A percentile compares a stretch with the other conserved stretches of the same genome.
Evolutionary conservation across 2,329 filamentous ascomycete genomes (phyloP).

Genomic region (Fusarium heterosporum): DNA sequence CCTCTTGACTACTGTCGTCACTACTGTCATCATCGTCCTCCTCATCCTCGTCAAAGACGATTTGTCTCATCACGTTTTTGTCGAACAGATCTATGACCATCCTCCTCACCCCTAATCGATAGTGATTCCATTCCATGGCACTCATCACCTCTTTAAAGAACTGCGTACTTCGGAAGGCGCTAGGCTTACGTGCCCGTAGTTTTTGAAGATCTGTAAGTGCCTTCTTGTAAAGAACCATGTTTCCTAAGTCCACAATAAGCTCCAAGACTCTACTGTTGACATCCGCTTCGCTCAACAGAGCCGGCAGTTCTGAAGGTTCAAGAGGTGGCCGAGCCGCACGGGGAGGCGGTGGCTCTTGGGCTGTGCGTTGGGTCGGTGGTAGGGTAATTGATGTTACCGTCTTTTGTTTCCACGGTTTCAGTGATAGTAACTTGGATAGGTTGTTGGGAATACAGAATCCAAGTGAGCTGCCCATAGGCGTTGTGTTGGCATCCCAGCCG

Average conservation of each 20-base stretch:
- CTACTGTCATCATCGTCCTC: conserved; percentile 70
- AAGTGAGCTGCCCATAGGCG: conserved; percentile 82
- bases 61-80: conserved; percentile 83
- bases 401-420: conserved; percentile 69
- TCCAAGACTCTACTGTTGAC: conserved; percentile 85
- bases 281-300: conserved; percentile 68
- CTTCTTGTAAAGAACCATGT: conserved; percentile 91
- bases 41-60: conserved; percentile 75
- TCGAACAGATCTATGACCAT: conserved; percentile 96
- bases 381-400: conserved; percentile 61
- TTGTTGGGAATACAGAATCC: conserved; percentile 89
- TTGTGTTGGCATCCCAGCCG: conserved; percentile 93
- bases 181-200: conserved; percentile 79
- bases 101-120: conserved; percentile 84
- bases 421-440: conserved; percentile 81
- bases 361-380: conserved; percentile 65
- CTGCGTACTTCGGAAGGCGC: conserved; percentile 78
- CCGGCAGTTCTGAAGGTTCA: conserved; percentile 55
- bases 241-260: conserved; percentile 87
- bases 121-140: conserved; percentile 89
- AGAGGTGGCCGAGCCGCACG: conserved; percentile 57
- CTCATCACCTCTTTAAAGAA: conserved; percentile 89
- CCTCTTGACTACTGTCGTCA: conserved; percentile 64
- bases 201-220: conserved; percentile 84
- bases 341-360: conserved; percentile 57